Conservation (phyloP, 257 asterid species). For the Solanum virginianum region DNA sequence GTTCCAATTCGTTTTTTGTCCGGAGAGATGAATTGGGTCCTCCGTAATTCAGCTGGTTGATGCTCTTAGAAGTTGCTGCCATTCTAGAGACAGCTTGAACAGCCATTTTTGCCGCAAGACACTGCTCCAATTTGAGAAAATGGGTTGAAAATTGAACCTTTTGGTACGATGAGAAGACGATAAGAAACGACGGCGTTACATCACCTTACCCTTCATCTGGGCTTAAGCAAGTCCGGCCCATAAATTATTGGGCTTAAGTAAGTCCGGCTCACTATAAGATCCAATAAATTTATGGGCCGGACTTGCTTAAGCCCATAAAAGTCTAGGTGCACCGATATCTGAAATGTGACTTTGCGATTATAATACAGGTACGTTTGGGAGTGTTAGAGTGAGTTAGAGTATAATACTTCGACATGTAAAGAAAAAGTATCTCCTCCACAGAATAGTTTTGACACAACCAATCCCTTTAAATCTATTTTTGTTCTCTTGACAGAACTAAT, state of each 20-base stretch:
- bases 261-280: not conserved
- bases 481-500: too few relatives aligned
- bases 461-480: too few relatives aligned
- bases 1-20: not conserved
- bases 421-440: too few relatives aligned
- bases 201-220: not conserved
- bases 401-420: too few relatives aligned
- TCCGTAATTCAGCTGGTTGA: constrained; percentile 5
- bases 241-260: not conserved
- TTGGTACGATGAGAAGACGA: not conserved
- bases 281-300: not conserved
- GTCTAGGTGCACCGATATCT: not conserved
- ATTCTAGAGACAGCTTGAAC: constrained; percentile 25
- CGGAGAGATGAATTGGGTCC: not conserved
- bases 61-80: constrained; percentile 2
- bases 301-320: not conserved
- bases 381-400: too few relatives aligned
- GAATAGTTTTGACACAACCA: too few relatives aligned
- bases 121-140: not conserved
- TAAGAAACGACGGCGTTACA: not conserved
- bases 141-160: not conserved
- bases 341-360: not conserved
- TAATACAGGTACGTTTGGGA: too few relatives aligned
- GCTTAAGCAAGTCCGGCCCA: not conserved
- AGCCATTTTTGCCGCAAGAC: constrained; percentile 21